phyloP scores from a whole-genome alignment of 768 basidiomycete species.

The Roridomyces roridus region DNA sequence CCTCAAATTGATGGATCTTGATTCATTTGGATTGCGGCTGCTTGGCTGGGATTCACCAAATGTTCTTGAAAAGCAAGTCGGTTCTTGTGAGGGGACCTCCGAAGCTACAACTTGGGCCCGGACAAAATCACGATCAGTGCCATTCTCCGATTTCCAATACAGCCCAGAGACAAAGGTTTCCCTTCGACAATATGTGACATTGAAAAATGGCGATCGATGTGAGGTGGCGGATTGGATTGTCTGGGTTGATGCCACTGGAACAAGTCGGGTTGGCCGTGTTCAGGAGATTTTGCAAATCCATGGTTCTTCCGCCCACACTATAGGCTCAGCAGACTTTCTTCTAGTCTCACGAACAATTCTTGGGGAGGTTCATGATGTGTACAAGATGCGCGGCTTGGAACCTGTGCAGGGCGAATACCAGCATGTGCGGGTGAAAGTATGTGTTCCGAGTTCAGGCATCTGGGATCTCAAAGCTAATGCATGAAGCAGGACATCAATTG shows the following conservation, averaged over 20 bases:
- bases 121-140: background rate
- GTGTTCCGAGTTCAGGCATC: too few species aligned
- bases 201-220: slow-evolving; percentile 9
- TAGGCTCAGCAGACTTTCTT: background rate
- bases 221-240: background rate
- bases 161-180: background rate
- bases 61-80: background rate
- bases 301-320: background rate
- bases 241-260: background rate
- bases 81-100: background rate
- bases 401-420: background rate
- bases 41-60: slow-evolving; percentile 2
- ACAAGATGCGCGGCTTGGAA: slow-evolving; percentile 7
- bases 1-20: background rate
- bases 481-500: slow-evolving; percentile 23
- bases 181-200: background rate
- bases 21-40: slow-evolving; percentile 7
- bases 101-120: background rate
- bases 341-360: background rate
- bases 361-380: background rate
- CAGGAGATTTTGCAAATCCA: slow-evolving; percentile 11
- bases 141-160: background rate
- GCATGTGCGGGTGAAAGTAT: too few species aligned
- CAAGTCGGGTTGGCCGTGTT: background rate
- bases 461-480: background rate